Evolutionary conservation across 2,329 filamentous ascomycete species (phyloP).

Genomic region (Ascochyta pisi): DNA sequence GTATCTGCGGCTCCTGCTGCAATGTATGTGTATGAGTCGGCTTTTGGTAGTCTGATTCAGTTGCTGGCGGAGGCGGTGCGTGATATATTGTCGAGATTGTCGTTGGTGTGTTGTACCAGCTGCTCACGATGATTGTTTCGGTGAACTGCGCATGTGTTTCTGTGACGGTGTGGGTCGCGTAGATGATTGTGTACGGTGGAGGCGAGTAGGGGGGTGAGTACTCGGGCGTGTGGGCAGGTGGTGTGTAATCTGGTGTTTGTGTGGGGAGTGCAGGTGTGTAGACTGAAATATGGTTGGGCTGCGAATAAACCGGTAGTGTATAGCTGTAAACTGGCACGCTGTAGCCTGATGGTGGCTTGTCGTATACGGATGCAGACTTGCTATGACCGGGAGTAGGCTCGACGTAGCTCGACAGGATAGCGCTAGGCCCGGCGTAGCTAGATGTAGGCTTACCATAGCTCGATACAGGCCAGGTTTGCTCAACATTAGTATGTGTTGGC

Average conservation of each 20-base stretch:
- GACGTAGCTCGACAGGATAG: background rate
- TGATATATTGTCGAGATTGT: background rate
- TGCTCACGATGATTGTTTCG: background rate
- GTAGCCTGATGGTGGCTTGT: background rate
- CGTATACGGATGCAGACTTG: background rate
- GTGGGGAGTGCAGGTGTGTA: background rate
- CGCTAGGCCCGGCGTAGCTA: background rate
- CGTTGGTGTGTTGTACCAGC: background rate
- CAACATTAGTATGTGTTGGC: background rate
- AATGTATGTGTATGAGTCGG: background rate
- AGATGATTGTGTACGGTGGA: background rate
- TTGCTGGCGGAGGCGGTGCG: background rate
- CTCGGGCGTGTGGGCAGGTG: background rate
- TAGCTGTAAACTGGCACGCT: background rate
- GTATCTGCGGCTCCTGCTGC: background rate
- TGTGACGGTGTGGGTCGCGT: conserved; percentile 3
- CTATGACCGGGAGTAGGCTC: background rate
- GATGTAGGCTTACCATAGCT: background rate
- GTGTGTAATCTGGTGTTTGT: background rate
- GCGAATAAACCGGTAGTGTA: background rate
- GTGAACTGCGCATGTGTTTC: background rate
- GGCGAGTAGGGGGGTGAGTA: background rate
- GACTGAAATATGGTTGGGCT: background rate
- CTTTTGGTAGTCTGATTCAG: background rate
- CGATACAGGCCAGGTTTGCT: background rate